A percentile compares a stretch with the other conserved stretches of the same genome.
These are phyloP conservation scores for Saitozyma sp. DNA, from an alignment of 768 basidiomycete species.

Conservation along the genomic window DNA sequence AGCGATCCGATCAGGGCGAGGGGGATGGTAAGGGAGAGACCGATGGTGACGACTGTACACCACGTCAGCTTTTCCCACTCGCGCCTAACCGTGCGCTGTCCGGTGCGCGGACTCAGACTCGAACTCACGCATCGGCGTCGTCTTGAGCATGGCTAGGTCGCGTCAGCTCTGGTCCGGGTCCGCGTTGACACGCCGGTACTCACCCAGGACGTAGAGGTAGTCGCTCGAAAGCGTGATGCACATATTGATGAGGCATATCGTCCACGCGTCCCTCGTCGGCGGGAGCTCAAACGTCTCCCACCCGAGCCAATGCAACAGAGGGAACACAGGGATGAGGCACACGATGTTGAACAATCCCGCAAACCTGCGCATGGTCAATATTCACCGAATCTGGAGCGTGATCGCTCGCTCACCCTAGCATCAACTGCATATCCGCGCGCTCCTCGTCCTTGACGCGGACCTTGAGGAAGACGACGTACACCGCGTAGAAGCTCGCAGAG, in stretches of 20 bases:
- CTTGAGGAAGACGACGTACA: conserved; percentile 87
- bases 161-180: too few relatives aligned
- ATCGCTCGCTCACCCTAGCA: conserved; percentile 62
- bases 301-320: conserved; percentile 72
- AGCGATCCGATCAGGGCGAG: conserved; percentile 82
- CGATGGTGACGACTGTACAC: conserved; percentile 74
- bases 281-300: conserved; percentile 77
- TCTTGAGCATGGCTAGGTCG: conserved; percentile 80
- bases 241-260: conserved; percentile 67
- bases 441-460: conserved; percentile 78
- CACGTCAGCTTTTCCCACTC: conserved; percentile 1
- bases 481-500: conserved; percentile 83
- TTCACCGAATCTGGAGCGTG: background rate
- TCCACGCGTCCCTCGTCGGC: conserved; percentile 57
- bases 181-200: too few relatives aligned
- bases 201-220: conserved; percentile 57
- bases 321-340: conserved; percentile 71
- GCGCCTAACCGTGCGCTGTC: too few relatives aligned
- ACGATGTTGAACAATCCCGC: conserved; percentile 84
- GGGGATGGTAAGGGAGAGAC: conserved; percentile 89
- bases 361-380: conserved; percentile 57
- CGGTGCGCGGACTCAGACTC: background rate
- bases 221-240: conserved; percentile 78
- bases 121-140: conserved; percentile 64
- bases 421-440: conserved; percentile 86